Conservation (phyloP, 768 basidiomycete species). For the Royoungia palumana region DNA sequence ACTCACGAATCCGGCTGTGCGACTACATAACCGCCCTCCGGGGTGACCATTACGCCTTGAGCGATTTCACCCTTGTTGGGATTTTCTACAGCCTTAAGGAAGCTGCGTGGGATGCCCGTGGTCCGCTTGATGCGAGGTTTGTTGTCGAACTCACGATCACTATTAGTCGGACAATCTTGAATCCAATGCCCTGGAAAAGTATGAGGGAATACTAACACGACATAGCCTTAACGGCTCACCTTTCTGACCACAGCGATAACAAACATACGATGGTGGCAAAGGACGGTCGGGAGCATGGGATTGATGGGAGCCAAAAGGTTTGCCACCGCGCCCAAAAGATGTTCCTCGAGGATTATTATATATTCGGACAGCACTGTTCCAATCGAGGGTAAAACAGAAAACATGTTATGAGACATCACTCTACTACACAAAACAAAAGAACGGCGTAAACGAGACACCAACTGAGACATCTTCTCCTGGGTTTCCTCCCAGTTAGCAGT, state of each 20-base stretch:
- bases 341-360: conserved; percentile 66
- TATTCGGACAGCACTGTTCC: conserved; percentile 61
- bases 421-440: conserved; percentile 66
- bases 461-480: conserved; percentile 99
- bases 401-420: conserved; percentile 66
- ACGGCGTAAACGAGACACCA: conserved; percentile 62
- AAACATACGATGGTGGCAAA: conserved; percentile 93
- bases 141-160: conserved; percentile 92
- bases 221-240: conserved; percentile 44
- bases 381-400: conserved; percentile 38
- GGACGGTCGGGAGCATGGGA: conserved; percentile 67
- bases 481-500: conserved; percentile 97
- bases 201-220: conserved; percentile 3
- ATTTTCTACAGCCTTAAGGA: conserved; percentile 93
- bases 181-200: conserved; percentile 89
- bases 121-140: conserved; percentile 95
- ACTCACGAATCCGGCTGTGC: conserved; percentile 95
- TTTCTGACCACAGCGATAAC: conserved; percentile 98
- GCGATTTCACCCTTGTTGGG: conserved; percentile 67
- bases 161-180: conserved; percentile 97
- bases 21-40: conserved; percentile 96
- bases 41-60: conserved; percentile 96
- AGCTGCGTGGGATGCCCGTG: conserved; percentile 96
- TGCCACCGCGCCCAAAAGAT: conserved; percentile 58
- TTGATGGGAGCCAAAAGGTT: conserved; percentile 42